Evolutionary conservation across 148 eudicot species (phyloP).

Genomic region (Rhododendron kiyosumense): DNA sequence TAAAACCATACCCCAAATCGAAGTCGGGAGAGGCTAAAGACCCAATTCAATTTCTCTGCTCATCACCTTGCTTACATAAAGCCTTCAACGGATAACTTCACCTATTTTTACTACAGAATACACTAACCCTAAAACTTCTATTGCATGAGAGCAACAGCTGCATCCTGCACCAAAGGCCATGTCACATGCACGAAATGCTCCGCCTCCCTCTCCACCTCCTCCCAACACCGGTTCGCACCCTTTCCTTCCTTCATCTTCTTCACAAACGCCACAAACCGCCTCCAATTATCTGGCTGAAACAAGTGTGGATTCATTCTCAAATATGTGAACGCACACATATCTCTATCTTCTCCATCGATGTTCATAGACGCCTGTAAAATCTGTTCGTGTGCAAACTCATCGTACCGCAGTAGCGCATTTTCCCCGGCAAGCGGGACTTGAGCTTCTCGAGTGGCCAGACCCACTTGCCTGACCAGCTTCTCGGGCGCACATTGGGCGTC

Average conservation of each 20-base stretch:
- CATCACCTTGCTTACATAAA: neutral
- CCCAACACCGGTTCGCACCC: slow-evolving; percentile 46
- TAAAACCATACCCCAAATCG: neutral
- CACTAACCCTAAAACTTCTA: neutral
- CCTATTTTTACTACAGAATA: neutral
- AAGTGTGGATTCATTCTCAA: slow-evolving; percentile 85
- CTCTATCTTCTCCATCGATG: slow-evolving; percentile 40
- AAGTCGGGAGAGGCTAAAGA: neutral
- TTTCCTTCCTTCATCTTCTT: slow-evolving; percentile 96
- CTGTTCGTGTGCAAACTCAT: slow-evolving; percentile 76
- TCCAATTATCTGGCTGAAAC: slow-evolving; percentile 85
- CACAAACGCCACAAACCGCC: slow-evolving; percentile 54
- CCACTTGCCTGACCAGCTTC: slow-evolving; percentile 81
- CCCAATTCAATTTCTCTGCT: neutral
- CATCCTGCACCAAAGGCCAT: slow-evolving; percentile 72
- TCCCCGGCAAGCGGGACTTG: slow-evolving; percentile 80
- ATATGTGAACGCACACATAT: slow-evolving; percentile 91
- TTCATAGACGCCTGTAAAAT: slow-evolving; percentile 49
- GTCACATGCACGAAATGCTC: slow-evolving; percentile 82
- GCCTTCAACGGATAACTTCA: neutral
- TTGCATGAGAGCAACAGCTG: slow-evolving; percentile 72
- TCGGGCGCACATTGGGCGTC: slow-evolving; percentile 88
- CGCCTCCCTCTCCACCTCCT: slow-evolving; percentile 79
- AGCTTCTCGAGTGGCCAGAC: slow-evolving; percentile 62
- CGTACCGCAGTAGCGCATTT: slow-evolving; percentile 84